These are phyloP conservation scores for Phanerochaete sordida DNA, from an alignment of 768 basidiomycete genomes.

Conservation along the genomic window DNA sequence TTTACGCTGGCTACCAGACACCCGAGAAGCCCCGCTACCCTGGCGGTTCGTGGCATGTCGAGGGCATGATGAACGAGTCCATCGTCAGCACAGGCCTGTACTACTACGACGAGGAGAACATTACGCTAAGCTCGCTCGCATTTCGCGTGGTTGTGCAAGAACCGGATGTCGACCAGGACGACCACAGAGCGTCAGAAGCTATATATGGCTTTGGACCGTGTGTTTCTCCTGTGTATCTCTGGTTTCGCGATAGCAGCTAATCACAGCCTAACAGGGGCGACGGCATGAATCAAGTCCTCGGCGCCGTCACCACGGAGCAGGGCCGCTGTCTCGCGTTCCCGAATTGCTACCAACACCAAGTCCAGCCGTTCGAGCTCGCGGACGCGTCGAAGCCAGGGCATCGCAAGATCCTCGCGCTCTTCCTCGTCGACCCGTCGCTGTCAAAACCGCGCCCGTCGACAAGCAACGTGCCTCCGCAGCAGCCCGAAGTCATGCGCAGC, in stretches of 20 bases:
- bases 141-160: constrained; percentile 27
- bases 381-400: constrained; percentile 33
- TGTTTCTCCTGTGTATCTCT: no score
- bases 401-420: constrained; percentile 36
- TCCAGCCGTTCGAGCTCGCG: constrained; percentile 31
- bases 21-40: constrained; percentile 25
- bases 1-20: constrained; percentile 10
- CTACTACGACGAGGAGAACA: constrained; percentile 30
- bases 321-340: constrained; percentile 33
- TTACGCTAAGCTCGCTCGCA: constrained; percentile 26
- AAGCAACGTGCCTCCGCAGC: constrained; percentile 30
- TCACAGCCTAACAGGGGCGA: background rate
- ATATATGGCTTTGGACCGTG: no score
- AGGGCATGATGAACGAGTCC: constrained; percentile 18
- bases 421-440: constrained; percentile 34
- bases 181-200: constrained; percentile 8
- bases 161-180: constrained; percentile 18
- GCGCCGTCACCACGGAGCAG: constrained; percentile 23
- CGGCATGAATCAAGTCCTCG: constrained; percentile 22
- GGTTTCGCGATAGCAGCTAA: background rate
- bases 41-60: constrained; percentile 33
- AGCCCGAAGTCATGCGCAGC: constrained; percentile 23
- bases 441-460: constrained; percentile 25
- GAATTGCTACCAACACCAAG: constrained; percentile 35
- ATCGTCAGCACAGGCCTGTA: constrained; percentile 13